Base-by-base conservation (phyloP, 768 basidiomycete species). In the Lactifluus echinatus region DNA sequence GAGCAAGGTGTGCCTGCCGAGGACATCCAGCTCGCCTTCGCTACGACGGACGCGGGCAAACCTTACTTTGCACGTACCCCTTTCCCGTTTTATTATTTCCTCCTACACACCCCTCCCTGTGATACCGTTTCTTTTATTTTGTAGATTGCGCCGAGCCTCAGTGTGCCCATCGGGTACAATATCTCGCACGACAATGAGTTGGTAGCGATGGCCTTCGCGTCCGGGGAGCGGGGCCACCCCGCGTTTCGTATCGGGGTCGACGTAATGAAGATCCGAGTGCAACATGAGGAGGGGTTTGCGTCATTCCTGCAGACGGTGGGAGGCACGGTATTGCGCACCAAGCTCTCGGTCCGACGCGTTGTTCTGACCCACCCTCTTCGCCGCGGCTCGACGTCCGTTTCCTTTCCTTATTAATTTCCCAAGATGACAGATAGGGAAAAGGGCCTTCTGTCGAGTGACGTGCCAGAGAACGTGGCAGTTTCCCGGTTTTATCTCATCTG, bases 111-210 rank as follows among this genome's bases (percentile, higher is more conserved):
- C 47, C 48, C 33, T n/a, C 37, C 2, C 28, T 15, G 40, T 31
- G 15, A 31, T n/a, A n/a, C 37, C 19, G 7, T 31, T 33, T 36
- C 14, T 24, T 4, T 45, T 6, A 50, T 42, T 57, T 12, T 33
- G 11, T 65, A 84, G 83, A 74, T 72, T 3, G 72, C 75, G 7
- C 72, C 75, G 24, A 69, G 65, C 14, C 50, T 78, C 58, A 65
- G 76, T 57, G 78, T 79, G n/a, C 77, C 81, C 2, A 75, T 93
- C 42, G 87, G 78, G 0, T 93, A 80, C 73, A 93, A 93, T 67
- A 75, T 93, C 51, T 81, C 89, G 21, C 90, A 93, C 66, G 91
- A 93, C 68, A 85, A 83, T 64, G 78, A 76, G 2, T 66, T 87
- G 24, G 73, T 93, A 54, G 86, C 79, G 14, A 81, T 93, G 78